These are phyloP conservation scores for Zoysia pacifica DNA, from an alignment of 176 grass and related monocot species.

Conservation along the genomic window DNA sequence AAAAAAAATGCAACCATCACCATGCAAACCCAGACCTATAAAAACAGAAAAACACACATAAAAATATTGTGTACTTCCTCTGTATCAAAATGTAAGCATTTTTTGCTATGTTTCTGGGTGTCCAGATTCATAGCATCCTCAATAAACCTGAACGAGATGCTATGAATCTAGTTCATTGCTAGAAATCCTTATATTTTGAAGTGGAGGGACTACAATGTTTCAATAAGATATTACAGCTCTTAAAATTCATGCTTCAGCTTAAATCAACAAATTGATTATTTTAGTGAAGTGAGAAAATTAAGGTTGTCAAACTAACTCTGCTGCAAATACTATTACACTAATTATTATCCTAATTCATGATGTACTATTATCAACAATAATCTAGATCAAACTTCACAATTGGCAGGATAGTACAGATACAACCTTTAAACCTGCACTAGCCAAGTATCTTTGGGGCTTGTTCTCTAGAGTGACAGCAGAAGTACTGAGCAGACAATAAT, in stretches of 20 bases:
- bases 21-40: background rate
- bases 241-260: slow-evolving; percentile 9
- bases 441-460: background rate
- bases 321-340: background rate
- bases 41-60: background rate
- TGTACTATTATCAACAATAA: background rate
- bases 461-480: background rate
- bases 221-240: background rate
- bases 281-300: background rate
- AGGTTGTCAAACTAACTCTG: background rate
- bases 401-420: background rate
- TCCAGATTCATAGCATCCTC: too few species aligned
- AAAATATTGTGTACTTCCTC: background rate
- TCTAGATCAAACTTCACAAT: background rate
- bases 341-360: background rate
- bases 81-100: too few species aligned
- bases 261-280: slow-evolving; percentile 3
- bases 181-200: too few species aligned
- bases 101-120: too few species aligned
- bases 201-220: background rate
- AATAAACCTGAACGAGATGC: too few species aligned
- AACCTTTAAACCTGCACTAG: background rate
- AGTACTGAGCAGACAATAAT: background rate
- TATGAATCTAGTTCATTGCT: too few species aligned
- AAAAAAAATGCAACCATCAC: background rate